Evolutionary conservation across 108 stramenopile genomes (phyloP).

Genomic region (Pseudonitzschia delicatissima): DNA sequence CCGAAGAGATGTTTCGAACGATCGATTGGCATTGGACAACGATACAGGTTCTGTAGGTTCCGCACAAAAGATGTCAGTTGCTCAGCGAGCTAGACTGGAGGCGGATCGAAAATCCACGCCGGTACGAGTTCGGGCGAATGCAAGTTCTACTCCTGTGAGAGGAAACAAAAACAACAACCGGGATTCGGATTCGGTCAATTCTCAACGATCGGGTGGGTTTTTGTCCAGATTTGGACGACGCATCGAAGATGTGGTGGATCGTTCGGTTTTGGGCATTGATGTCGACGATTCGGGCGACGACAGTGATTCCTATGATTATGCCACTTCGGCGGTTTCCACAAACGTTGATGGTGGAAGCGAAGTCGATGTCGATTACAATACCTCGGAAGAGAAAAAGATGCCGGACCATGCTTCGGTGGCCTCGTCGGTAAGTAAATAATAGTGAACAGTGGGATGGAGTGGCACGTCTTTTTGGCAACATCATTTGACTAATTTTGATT

Average conservation of each 20-base stretch:
- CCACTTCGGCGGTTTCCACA: not conserved
- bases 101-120: slow-evolving; percentile 61
- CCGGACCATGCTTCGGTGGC: slow-evolving; percentile 40
- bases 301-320: not conserved
- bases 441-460: not conserved
- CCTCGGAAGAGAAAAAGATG: slow-evolving; percentile 41
- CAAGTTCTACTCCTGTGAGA: slow-evolving; percentile 24
- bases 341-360: not conserved
- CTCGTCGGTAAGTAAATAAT: slow-evolving; percentile 24
- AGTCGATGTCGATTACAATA: not conserved
- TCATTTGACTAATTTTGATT: too few relatives aligned
- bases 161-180: not conserved
- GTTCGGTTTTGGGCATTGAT: slow-evolving; percentile 15
- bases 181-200: slow-evolving; percentile 1
- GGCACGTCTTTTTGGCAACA: not conserved
- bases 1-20: not conserved
- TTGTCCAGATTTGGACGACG: slow-evolving; percentile 31
- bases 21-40: not conserved
- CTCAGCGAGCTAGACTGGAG: slow-evolving; percentile 66
- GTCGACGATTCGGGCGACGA: slow-evolving; percentile 2
- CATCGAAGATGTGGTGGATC: slow-evolving; percentile 29
- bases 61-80: slow-evolving; percentile 51
- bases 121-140: slow-evolving; percentile 34
- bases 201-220: slow-evolving; percentile 16
- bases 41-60: not conserved